Base-by-base conservation (phyloP, 768 basidiomycete species). In the Tulasnella calospora region DNA sequence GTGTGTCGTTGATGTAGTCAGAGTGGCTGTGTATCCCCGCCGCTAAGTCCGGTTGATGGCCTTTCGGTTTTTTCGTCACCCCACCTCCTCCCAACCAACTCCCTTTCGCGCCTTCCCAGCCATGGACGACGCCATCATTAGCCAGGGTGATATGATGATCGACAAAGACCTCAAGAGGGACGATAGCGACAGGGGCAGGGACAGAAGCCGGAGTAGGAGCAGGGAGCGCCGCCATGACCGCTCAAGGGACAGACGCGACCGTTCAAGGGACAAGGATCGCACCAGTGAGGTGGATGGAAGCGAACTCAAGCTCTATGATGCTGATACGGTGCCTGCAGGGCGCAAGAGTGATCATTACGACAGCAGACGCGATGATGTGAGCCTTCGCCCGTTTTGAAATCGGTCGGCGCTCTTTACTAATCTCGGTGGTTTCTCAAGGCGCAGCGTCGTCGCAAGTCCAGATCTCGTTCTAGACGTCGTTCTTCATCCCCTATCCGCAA, bases 341-440 rank as follows among this genome's bases (percentile, higher is more conserved):
- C 80, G 80, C 38, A 74, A 75, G 38, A 79, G 88, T 51, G 93
- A 95, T 84, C 93, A 94, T 81, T 94, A 93, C 93, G 94, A 94
- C 81, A 93, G 93, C 41, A 88, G 90, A 83, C 90, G 93, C 78
- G 90, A 88, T 73, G 92, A 93, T 74, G 94, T 93, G 81, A 83
- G 90, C 84, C 57, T 78, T 77, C 33, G n/a, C 40, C n/a, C 35
- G 69, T 41, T 76, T 38, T 61, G 51, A 44, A 35, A 41, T 44
- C 73, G 7, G 67, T 44, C 44, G 44, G 44, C 44, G 44, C 47
- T 38, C 17, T 40, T 47, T 44, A 67, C 51, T 61, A 40, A 38
- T 8, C 41, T 27, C 88, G 90, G 47, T 88, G 90, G 71, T 89
- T 90, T 80, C 73, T 85, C 27, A 88, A 90, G 74, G 89, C 88